Conservation (phyloP, 2,329 filamentous ascomycete genomes). For the Cladophialophora exuberans region DNA sequence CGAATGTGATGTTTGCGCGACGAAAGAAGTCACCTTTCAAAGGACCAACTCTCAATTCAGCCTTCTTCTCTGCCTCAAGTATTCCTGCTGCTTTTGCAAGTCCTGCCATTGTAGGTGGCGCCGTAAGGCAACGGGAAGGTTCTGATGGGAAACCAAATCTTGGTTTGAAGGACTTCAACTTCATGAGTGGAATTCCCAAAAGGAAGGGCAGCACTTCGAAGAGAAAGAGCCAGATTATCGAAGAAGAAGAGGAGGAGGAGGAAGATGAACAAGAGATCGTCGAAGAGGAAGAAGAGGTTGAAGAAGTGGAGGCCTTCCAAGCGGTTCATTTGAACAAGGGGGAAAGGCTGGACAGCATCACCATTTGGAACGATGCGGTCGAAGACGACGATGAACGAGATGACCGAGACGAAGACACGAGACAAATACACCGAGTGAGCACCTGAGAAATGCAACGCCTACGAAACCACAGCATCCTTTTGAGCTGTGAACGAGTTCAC, state of each 20-base stretch:
- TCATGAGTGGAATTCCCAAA: conserved; percentile 24
- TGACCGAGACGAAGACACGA: background rate
- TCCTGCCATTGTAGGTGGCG: conserved; percentile 35
- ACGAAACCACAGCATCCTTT: background rate
- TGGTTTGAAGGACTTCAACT: conserved; percentile 24
- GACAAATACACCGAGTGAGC: background rate
- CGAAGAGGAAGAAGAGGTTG: conserved; percentile 46
- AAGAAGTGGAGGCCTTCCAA: conserved; percentile 35
- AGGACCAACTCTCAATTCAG: conserved; percentile 48
- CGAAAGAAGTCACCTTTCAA: conserved; percentile 51
- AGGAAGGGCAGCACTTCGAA: conserved; percentile 42
- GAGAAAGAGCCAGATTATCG: conserved; percentile 39
- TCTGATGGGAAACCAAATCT: conserved; percentile 35
- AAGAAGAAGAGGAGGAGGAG: conserved; percentile 48
- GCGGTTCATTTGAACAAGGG: conserved; percentile 30
- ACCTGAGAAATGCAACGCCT: background rate
- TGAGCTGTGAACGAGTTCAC: no score
- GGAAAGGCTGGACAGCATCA: conserved; percentile 34
- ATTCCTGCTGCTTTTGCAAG: conserved; percentile 37
- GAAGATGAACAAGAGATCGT: conserved; percentile 39
- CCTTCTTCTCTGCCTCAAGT: conserved; percentile 35
- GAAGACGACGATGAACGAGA: conserved; percentile 16
- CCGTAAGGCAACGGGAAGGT: conserved; percentile 33
- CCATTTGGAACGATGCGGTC: conserved; percentile 30
- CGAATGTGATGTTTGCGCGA: conserved; percentile 51